Base-by-base conservation (phyloP, 2,329 filamentous ascomycete species). In the Scytalidium lignicola region DNA sequence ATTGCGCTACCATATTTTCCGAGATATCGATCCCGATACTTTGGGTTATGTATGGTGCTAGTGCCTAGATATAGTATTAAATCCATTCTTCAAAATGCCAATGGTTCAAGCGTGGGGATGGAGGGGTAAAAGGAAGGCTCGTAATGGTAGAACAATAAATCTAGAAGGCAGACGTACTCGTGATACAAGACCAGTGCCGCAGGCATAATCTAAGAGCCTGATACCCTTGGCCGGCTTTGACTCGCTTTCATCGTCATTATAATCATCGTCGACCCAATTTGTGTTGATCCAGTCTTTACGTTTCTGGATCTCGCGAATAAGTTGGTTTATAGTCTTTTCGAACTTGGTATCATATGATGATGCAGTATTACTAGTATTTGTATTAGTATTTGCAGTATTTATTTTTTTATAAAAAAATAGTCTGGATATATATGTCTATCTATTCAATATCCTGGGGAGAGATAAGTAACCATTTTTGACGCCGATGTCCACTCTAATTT, bases 141-240 rank as follows among this genome's bases (percentile, higher is more conserved):
- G n/a, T 32, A 44, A 28, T 44, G 29, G 12, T 15, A 29, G 21
- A 22, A 10, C 22, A n/a, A 3, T 44, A 22, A 44, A n/a, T 23
- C 15, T 28, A 32, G 29, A 32, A 26, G 37, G 47, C 41, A 15
- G 8, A 67, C 74, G 56, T 62, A 86, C 83, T 64, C 77, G 74
- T 12, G 84, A 85, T 54, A 88, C 72, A 48, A 80, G 66, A 2
- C 85, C 85, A 5, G 84, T 83, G 8, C 87, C 87, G 61, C 86
- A 90, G 15, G 87, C 87, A 65, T 90, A 91, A 63, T 91, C 87
- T 2, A 90, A 71, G 18, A 89, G 67, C 42, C 76, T 75, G 40
- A 81, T 71, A 49, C 58, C 61, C 59, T 58, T 69, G 43, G 52
- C 47, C 19, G 44, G 50, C 26, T 59, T 56, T 21, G 10, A 60